Base-by-base conservation (phyloP, 371 early-diverging fungal species). In the Mortierella sp. region DNA sequence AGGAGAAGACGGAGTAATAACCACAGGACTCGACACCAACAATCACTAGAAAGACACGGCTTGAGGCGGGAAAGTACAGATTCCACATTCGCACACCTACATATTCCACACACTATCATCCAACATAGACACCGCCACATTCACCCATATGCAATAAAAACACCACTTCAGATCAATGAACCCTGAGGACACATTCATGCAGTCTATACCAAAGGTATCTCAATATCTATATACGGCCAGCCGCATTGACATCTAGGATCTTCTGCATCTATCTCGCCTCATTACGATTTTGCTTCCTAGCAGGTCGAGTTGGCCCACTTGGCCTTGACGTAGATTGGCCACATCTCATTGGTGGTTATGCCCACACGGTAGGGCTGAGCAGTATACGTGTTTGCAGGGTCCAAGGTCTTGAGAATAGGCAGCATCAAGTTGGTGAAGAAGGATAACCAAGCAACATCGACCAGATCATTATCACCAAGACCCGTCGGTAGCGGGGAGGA, bases 381-480 rank as follows among this genome's bases (percentile, higher is more conserved):
- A 3, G 71, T 41, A 26, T 78, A 74, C 18, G 43, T 67, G 53
- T 56, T 68, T 28, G 55, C 61, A n/a, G 70, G 70, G 27, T 78
- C 80, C 49, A 79, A 42, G 46, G 30, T 56, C 61, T 74, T 56
- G 47, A 80, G 31, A 43, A 72, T 60, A 19, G 73, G 71, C 6
- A 49, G 3, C 28, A 79, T 63, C 56, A 69, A 51, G 49, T 73
- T 68, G 50, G 66, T 55, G 23, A 80, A 67, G 63, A 70, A 82
- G 13, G 73, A 64, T 58, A 79, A 39, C 79, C 80, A 79, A 34
- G 78, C 72, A 16, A 81, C 47, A 65, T 79, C 80, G 3, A 80
- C 70, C 58, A 58, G 12, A 9, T 63, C 65, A 4, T 45, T 54
- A 18, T 70, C 67, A 14, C 51, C 54, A 26, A 67, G 63, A 21